phyloP scores from a whole-genome alignment of 2,329 filamentous ascomycete species.

The Arthroderma uncinatum region DNA sequence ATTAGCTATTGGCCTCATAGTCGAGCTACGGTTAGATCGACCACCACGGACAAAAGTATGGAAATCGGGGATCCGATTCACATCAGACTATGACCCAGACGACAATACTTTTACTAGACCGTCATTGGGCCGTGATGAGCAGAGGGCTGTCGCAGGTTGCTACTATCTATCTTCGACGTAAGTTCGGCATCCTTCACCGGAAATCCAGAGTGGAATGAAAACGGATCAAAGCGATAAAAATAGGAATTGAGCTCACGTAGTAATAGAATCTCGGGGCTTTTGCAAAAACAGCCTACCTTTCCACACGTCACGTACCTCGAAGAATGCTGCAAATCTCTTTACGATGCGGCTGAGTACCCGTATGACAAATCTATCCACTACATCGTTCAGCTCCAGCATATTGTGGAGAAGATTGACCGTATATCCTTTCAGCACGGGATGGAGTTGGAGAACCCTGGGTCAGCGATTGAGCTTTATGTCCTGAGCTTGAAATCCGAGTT shows the following conservation, averaged over 20 bases:
- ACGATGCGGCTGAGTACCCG: conserved; percentile 23
- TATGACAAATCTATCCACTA: conserved; percentile 29
- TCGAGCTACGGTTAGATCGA: conserved; percentile 25
- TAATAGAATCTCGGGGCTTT: conserved; percentile 26
- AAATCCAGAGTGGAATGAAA: not conserved
- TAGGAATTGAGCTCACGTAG: not conserved
- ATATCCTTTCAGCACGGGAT: conserved; percentile 15
- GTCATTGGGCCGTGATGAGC: conserved; percentile 30
- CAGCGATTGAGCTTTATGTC: conserved; percentile 24
- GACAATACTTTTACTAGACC: conserved; percentile 4
- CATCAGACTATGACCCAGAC: conserved; percentile 16
- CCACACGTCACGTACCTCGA: conserved; percentile 28
- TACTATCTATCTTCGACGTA: conserved; percentile 37
- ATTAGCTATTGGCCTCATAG: conserved; percentile 27
- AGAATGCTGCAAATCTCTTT: conserved; percentile 26
- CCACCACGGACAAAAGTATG: conserved; percentile 20
- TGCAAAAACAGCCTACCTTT: conserved; percentile 32
- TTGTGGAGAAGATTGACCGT: conserved; percentile 31
- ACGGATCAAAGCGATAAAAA: not conserved
- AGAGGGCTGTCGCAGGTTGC: conserved; percentile 35
- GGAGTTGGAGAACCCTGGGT: conserved; percentile 14
- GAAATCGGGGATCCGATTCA: conserved; percentile 24
- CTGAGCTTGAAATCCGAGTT: conserved; percentile 24
- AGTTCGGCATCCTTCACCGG: conserved; percentile 9
- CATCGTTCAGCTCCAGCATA: conserved; percentile 29